Base-by-base conservation (phyloP, 768 basidiomycete genomes). In the Kwoniella shandongensis region DNA sequence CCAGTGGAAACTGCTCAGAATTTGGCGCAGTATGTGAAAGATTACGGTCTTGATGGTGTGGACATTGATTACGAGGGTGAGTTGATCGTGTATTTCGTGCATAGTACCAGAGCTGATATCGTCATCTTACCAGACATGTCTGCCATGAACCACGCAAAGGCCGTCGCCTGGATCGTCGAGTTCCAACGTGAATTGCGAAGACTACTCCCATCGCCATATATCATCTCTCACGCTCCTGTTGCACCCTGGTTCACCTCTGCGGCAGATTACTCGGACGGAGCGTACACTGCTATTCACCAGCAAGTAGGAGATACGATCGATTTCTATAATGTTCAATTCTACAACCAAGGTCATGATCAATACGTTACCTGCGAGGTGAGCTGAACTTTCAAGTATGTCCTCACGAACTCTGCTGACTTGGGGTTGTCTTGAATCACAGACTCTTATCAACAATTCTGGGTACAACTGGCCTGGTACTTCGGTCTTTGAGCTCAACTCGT, bases 11-110 rank as follows among this genome's bases (percentile, higher is more conserved):
- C 83, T 15, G 87, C 87, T 1, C 82, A 84, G 59, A 82, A 81
- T 1, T 80, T 88, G 72, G 86, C 86, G 0, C 81, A 81, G 12
- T 88, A 80, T 79, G 86, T 88, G 8, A 83, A 81, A 56, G 62
- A 83, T 36, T 85, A 80, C 56, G 74, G 78, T 45, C 76, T 88
- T 17, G 86, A 88, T 63, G 87, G 87, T 45, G 82, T 87, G 23
- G 86, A 88, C 68, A 84, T 89, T 32, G 86, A 88, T 72, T 88
- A 87, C 65, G 86, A 76, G 57, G 68, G 59, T 60, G 44, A 48
- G 59, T 20, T 23, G 10, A 44, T 25, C 35, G 18, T 45, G 12
- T 11, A 42, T 44, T 42, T 41, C 4, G 32, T 2, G 3, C 35
- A 30, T 22, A n/a, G n/a, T n/a, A n/a, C n/a, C n/a, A n/a, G 27